Evolutionary conservation across 1,284 basidiomycete species (phyloP).

Genomic region (Apiotrichum sp.): DNA sequence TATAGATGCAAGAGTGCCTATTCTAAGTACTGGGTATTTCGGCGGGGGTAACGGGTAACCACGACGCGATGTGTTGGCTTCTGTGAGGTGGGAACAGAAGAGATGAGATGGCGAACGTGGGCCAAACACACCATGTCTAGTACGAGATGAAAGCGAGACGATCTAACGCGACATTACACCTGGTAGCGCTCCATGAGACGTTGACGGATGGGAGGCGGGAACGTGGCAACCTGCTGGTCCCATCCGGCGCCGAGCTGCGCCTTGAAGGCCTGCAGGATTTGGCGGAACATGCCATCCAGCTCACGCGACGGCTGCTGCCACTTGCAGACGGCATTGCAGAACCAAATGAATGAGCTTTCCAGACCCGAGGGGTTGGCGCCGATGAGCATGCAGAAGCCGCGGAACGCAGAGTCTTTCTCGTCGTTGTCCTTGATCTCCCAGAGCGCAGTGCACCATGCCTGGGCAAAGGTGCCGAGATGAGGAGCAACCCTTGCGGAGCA

Average conservation of each 20-base stretch:
- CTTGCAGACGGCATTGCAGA: slow-evolving; percentile 92
- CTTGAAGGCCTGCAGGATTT: slow-evolving; percentile 46
- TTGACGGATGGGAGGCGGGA: slow-evolving; percentile 42
- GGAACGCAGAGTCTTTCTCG: slow-evolving; percentile 99
- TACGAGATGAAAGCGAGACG: too few species aligned
- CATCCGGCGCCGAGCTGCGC: slow-evolving; percentile 40
- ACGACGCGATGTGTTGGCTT: too few species aligned
- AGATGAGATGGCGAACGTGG: slow-evolving; percentile 2
- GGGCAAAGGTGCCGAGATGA: slow-evolving; percentile 81
- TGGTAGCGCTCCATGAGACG: slow-evolving; percentile 44
- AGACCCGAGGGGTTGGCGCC: slow-evolving; percentile 88
- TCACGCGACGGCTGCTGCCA: slow-evolving; percentile 85
- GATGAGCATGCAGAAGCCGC: slow-evolving; percentile 93
- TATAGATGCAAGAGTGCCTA: slow-evolving; percentile 23
- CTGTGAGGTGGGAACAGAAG: not conserved
- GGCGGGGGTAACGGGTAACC: slow-evolving; percentile 17
- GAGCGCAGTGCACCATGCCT: slow-evolving; percentile 93
- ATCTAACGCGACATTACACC: slow-evolving; percentile 38
- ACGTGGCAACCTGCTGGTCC: slow-evolving; percentile 32
- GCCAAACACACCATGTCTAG: too few species aligned
- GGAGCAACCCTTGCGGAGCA: slow-evolving; percentile 84
- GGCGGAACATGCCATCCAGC: slow-evolving; percentile 81
- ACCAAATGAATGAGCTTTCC: slow-evolving; percentile 82
- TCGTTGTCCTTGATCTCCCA: slow-evolving; percentile 99
- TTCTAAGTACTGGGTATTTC: slow-evolving; percentile 17